Conservation (phyloP, 176 grass and related monocot genomes). For the Aegilops tauschii region DNA sequence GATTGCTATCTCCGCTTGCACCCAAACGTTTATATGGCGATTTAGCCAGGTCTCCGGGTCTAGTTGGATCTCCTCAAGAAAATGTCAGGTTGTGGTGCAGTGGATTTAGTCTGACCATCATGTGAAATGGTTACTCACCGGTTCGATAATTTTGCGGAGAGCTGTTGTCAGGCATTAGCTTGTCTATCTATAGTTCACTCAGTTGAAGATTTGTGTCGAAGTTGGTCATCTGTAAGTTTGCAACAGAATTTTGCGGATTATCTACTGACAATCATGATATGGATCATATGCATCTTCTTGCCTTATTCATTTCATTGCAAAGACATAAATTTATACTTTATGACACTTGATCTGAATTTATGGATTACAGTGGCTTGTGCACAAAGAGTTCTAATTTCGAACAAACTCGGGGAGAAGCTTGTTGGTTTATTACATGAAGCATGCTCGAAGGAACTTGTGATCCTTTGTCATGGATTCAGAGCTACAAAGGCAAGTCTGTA, state of each 20-base stretch:
- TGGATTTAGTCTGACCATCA: slow-evolving; percentile 6
- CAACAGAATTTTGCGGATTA: background rate
- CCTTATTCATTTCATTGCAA: slow-evolving; percentile 6
- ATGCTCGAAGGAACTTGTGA: slow-evolving; percentile 69
- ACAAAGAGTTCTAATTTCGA: slow-evolving; percentile 55
- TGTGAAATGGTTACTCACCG: background rate
- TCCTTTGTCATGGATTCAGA: slow-evolving; percentile 82
- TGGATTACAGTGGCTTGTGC: slow-evolving; percentile 25
- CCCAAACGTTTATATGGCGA: background rate
- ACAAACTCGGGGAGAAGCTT: slow-evolving; percentile 70
- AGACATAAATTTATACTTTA: background rate
- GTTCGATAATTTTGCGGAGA: background rate
- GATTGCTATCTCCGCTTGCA: background rate
- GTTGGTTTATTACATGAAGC: slow-evolving; percentile 72
- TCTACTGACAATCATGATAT: slow-evolving; percentile 4
- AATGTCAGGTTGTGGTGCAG: background rate
- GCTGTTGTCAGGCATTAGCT: background rate
- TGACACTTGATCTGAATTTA: background rate
- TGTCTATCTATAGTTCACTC: background rate
- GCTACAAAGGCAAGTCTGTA: slow-evolving; percentile 72
- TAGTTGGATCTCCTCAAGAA: background rate
- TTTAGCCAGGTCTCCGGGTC: background rate
- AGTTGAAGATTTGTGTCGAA: background rate
- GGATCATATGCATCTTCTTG: background rate
- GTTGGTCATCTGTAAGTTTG: background rate